Percentiles rank a stretch among this genome's conserved stretches.
phyloP scores from a whole-genome alignment of 352 stramenopile genomes.

The Aphanomyces invadans region DNA sequence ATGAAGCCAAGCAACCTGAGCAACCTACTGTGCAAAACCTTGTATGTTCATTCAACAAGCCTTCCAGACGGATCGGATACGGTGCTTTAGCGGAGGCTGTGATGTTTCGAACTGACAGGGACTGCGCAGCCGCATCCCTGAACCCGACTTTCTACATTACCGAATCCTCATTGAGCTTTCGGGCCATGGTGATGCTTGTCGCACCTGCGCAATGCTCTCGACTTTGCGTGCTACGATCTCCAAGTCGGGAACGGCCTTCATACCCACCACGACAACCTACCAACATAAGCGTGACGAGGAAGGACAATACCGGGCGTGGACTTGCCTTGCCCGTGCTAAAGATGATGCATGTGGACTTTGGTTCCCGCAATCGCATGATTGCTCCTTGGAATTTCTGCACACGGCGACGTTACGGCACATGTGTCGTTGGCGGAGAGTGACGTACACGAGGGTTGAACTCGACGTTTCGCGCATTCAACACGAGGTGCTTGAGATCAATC shows the following conservation, averaged over 20 bases:
- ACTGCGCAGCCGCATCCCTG: background rate
- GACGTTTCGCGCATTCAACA: conserved; percentile 82
- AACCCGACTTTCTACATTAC: conserved; percentile 19
- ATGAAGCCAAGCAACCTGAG: too few species aligned
- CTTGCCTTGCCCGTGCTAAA: conserved; percentile 71
- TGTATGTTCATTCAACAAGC: conserved; percentile 45
- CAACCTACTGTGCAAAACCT: conserved; percentile 68
- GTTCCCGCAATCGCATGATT: conserved; percentile 68
- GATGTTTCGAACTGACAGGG: conserved; percentile 67
- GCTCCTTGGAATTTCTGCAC: conserved; percentile 65
- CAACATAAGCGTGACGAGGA: background rate
- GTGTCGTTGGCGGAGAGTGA: too few species aligned
- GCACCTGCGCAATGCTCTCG: conserved; percentile 15
- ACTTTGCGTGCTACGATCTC: background rate
- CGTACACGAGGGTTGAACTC: conserved; percentile 86
- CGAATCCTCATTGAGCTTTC: too few species aligned
- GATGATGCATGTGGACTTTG: conserved; percentile 83
- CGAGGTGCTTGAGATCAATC: conserved; percentile 84
- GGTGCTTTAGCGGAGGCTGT: conserved; percentile 87
- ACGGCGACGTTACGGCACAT: too few species aligned
- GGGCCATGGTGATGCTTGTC: too few species aligned
- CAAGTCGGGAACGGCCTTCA: background rate
- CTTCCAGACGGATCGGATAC: conserved; percentile 72
- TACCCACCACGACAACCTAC: conserved; percentile 12
- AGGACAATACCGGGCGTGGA: background rate